A percentile compares a stretch with the other conserved stretches of the same genome.
Evolutionary conservation across 306 rosid genomes (phyloP).

Genomic region (Rubus idaeus): DNA sequence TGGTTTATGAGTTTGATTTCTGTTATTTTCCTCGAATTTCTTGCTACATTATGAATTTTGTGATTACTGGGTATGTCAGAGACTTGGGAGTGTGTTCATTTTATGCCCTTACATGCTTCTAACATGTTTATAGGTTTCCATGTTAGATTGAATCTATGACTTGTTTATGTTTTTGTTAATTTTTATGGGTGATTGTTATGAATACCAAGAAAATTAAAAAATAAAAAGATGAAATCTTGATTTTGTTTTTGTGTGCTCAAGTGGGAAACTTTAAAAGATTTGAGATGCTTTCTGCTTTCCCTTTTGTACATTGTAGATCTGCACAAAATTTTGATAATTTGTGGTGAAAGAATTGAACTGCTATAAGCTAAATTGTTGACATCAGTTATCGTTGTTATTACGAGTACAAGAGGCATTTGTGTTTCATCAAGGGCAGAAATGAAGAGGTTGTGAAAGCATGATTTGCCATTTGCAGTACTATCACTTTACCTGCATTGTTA

Average conservation of each 20-base stretch:
- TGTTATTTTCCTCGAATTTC: neutral
- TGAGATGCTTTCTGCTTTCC: neutral
- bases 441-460: neutral
- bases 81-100: neutral
- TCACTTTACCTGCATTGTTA: neutral
- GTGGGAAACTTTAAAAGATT: neutral
- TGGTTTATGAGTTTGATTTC: neutral
- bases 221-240: neutral
- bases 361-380: neutral
- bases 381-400: neutral
- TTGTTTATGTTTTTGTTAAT: neutral
- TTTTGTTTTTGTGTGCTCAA: neutral
- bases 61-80: neutral
- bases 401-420: neutral
- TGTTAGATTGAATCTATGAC: neutral
- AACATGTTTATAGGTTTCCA: neutral
- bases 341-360: neutral
- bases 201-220: neutral
- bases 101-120: neutral
- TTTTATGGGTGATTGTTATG: constrained; percentile 11
- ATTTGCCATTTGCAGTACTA: neutral
- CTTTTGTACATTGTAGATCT: neutral
- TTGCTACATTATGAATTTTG: neutral
- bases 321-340: neutral
- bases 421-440: neutral